phyloP scores from a whole-genome alignment of 2,329 filamentous ascomycete species.

The Aspergillus sp. region DNA sequence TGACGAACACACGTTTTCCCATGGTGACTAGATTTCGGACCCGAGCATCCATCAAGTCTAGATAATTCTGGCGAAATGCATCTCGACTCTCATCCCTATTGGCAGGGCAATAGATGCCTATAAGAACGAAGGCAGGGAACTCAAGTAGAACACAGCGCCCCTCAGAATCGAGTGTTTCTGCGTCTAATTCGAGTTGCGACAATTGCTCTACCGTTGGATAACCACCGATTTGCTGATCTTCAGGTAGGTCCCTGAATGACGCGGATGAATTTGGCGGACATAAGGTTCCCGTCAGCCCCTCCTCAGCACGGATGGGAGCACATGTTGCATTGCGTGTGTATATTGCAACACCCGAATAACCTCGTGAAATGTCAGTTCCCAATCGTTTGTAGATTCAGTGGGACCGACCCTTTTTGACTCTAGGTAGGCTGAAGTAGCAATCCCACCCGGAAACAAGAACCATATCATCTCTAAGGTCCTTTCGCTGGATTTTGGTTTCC shows the following conservation, averaged over 20 bases:
- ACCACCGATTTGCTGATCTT: constrained; percentile 77
- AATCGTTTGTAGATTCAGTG: not conserved
- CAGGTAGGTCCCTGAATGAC: constrained; percentile 72
- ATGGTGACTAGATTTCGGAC: constrained; percentile 77
- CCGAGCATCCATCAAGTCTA: constrained; percentile 75
- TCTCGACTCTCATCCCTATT: constrained; percentile 81
- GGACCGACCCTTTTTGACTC: constrained; percentile 77
- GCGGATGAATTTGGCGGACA: constrained; percentile 69
- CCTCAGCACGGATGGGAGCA: constrained; percentile 83
- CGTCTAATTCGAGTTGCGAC: constrained; percentile 61
- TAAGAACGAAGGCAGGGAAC: constrained; percentile 89
- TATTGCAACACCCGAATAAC: constrained; percentile 92
- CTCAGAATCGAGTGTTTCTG: constrained; percentile 77
- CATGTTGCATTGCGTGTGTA: constrained; percentile 89
- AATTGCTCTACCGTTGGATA: constrained; percentile 75
- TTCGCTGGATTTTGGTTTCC: constrained; percentile 92
- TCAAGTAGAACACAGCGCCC: constrained; percentile 88
- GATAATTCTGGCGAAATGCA: constrained; percentile 77
- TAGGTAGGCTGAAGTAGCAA: constrained; percentile 90
- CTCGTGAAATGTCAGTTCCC: constrained; percentile 46
- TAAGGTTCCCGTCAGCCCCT: constrained; percentile 84
- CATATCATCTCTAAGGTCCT: constrained; percentile 93
- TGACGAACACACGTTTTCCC: constrained; percentile 82
- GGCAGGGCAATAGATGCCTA: constrained; percentile 90
- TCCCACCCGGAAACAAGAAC: constrained; percentile 94